Evolutionary conservation across 2,329 filamentous ascomycete species (phyloP).

Genomic region (Orbilia oligospora): DNA sequence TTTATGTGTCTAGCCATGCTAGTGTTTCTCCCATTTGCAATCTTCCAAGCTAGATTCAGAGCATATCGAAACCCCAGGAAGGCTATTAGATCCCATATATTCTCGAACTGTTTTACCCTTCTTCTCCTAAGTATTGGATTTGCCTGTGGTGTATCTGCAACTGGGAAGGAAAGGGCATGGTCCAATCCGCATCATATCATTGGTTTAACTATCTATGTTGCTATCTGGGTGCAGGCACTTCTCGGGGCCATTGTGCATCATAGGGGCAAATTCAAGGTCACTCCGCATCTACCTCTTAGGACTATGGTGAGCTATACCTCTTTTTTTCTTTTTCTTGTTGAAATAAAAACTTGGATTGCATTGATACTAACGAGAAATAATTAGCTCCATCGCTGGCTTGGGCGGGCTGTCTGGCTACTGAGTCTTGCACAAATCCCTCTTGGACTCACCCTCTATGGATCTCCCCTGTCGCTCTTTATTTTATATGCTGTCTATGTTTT

Average conservation of each 20-base stretch:
- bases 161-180: conserved; percentile 72
- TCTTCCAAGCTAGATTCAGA: conserved; percentile 80
- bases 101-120: conserved; percentile 79
- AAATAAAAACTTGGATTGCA: background rate
- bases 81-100: conserved; percentile 79
- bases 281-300: conserved; percentile 51
- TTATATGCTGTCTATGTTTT: conserved; percentile 85
- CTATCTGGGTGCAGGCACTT: conserved; percentile 79
- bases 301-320: conserved; percentile 48
- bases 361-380: background rate
- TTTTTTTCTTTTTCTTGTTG: background rate
- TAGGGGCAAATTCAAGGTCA: conserved; percentile 57
- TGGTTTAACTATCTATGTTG: conserved; percentile 81
- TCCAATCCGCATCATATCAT: conserved; percentile 90
- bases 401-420: conserved; percentile 81
- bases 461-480: conserved; percentile 86
- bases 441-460: conserved; percentile 91
- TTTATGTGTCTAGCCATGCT: conserved; percentile 81
- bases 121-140: conserved; percentile 80
- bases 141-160: conserved; percentile 82
- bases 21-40: conserved; percentile 79
- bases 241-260: conserved; percentile 75
- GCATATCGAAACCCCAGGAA: conserved; percentile 74
- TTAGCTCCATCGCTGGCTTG: conserved; percentile 89
- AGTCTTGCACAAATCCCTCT: conserved; percentile 90